Conservation (phyloP, 2,329 filamentous ascomycete genomes). For the Fusarium cicatricum region DNA sequence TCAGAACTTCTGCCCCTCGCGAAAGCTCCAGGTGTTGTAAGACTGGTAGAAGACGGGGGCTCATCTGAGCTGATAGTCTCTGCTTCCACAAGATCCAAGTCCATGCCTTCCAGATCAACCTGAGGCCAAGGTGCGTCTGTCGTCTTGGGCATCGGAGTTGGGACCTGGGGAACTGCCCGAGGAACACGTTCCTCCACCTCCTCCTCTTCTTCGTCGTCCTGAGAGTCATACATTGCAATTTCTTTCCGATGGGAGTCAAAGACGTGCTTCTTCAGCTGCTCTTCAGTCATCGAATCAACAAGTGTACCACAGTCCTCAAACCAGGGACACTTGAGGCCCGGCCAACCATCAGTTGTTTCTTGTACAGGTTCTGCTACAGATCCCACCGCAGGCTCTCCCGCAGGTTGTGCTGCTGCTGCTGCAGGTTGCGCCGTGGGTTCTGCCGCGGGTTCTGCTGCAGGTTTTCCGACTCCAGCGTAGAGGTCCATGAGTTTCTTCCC, state of each 20-base stretch:
- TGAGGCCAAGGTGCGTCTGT: too few relatives aligned
- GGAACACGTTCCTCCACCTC: neutral
- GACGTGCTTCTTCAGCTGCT: constrained; percentile 18
- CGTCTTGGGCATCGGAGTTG: too few relatives aligned
- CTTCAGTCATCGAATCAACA: constrained; percentile 9
- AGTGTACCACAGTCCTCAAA: constrained; percentile 24
- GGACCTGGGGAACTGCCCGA: too few relatives aligned
- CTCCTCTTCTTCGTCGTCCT: neutral
- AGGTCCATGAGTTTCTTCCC: neutral
- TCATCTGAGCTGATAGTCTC: too few relatives aligned
- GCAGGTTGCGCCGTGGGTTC: too few relatives aligned
- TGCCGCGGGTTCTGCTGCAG: too few relatives aligned
- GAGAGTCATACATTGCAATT: neutral
- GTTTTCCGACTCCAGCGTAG: neutral
- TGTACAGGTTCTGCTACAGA: neutral
- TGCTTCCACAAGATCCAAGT: too few relatives aligned
- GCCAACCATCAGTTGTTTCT: neutral
- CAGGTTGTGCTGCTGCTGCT: too few relatives aligned
- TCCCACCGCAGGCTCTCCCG: too few relatives aligned
- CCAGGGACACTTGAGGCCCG: constrained; percentile 11
- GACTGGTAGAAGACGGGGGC: too few relatives aligned
- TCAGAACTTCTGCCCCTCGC: neutral
- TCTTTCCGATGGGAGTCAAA: constrained; percentile 5
- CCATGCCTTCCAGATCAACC: too few relatives aligned
- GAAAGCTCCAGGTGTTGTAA: too few relatives aligned